Percentiles rank a stretch among this genome's conserved stretches.
Conservation (phyloP, 2,329 filamentous ascomycete genomes). For the Aspergillus hiratsukae region DNA sequence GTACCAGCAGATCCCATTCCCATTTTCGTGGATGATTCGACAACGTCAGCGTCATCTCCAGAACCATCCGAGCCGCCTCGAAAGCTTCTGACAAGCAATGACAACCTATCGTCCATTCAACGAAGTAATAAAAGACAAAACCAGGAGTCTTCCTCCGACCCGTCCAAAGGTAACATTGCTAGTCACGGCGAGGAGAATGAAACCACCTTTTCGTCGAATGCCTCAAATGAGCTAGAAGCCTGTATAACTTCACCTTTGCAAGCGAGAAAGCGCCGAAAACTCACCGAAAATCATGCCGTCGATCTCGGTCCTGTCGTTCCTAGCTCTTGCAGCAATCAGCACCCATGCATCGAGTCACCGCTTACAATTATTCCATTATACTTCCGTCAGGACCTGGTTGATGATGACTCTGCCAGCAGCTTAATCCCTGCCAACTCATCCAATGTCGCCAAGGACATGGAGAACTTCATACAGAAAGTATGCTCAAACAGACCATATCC, state of each 20-base stretch:
- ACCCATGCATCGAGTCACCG: conserved; percentile 13
- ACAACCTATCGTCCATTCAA: conserved; percentile 18
- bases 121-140: conserved; percentile 7
- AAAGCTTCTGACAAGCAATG: conserved; percentile 16
- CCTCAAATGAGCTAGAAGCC: not conserved
- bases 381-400: conserved; percentile 2
- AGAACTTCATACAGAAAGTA: not conserved
- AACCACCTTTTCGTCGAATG: not conserved
- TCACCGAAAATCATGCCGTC: not conserved
- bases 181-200: not conserved
- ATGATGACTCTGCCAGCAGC: not conserved
- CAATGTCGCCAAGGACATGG: not conserved
- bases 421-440: not conserved
- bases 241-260: not conserved
- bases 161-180: not conserved
- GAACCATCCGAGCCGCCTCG: not conserved
- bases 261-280: not conserved
- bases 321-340: not conserved
- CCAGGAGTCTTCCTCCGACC: not conserved
- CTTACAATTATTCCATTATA: conserved; percentile 26
- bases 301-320: not conserved
- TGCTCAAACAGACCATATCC: not conserved
- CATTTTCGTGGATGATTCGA: conserved; percentile 19
- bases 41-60: not conserved
- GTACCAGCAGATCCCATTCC: conserved; percentile 5